Evolutionary conservation across 768 basidiomycete species (phyloP).

Genomic region (Rhodotorula toruloides): DNA sequence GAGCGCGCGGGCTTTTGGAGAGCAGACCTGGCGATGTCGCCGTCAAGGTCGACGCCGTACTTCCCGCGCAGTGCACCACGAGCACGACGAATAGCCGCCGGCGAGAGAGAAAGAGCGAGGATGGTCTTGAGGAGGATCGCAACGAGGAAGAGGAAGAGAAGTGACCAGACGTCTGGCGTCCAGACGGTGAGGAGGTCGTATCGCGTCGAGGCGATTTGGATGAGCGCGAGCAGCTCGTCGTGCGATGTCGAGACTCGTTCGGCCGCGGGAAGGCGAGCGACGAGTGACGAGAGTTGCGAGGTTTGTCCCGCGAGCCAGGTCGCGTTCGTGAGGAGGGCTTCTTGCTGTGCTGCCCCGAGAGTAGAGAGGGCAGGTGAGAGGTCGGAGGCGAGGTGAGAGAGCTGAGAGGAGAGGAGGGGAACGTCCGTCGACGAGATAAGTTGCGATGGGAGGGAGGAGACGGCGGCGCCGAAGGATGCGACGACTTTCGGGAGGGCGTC

Average conservation of each 20-base stretch:
- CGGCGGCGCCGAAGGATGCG: background rate
- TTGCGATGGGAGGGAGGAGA: background rate
- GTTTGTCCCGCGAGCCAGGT: background rate
- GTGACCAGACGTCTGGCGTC: constrained; percentile 2
- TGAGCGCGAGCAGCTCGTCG: background rate
- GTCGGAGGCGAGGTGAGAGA: background rate
- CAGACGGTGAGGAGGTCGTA: constrained; percentile 1
- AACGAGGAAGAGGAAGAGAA: background rate
- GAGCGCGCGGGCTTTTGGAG: constrained; percentile 1
- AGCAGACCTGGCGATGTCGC: background rate
- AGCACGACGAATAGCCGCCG: too few relatives aligned
- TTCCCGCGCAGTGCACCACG: too few relatives aligned
- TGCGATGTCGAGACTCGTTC: background rate
- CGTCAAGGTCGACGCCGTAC: too few relatives aligned
- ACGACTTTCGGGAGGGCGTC: background rate
- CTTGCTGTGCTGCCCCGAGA: background rate
- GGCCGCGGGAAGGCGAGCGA: background rate
- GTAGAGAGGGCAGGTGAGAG: background rate
- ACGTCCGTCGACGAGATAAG: background rate
- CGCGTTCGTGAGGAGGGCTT: constrained; percentile 1
- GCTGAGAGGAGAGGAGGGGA: background rate
- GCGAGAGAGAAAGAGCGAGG: too few relatives aligned
- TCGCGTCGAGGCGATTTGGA: background rate
- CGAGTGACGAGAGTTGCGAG: background rate
- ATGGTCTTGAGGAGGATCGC: background rate